phyloP scores from a whole-genome alignment of 2,329 filamentous ascomycete species.

The Cladophialophora chaetospira region DNA sequence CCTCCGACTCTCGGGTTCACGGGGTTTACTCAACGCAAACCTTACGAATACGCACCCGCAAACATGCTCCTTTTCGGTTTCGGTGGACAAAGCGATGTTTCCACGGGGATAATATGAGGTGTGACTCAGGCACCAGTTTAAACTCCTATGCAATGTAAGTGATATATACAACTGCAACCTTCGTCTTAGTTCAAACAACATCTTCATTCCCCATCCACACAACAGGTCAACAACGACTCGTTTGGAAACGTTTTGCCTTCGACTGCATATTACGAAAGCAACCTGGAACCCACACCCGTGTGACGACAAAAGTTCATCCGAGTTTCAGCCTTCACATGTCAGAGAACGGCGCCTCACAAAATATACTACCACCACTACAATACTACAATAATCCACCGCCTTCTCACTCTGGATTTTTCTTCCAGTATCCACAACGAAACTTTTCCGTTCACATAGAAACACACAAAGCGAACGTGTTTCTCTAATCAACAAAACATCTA shows the following conservation, averaged over 20 bases:
- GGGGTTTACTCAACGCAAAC: slow-evolving; percentile 15
- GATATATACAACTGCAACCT: slow-evolving; percentile 19
- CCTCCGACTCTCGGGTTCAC: slow-evolving; percentile 6
- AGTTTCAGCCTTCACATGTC: slow-evolving; percentile 19
- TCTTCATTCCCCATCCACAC: background rate
- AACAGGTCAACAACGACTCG: background rate
- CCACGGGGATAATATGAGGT: slow-evolving; percentile 18
- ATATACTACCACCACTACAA: slow-evolving; percentile 5
- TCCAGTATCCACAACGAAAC: slow-evolving; percentile 15
- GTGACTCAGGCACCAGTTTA: slow-evolving; percentile 28
- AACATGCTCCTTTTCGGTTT: background rate
- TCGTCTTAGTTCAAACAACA: background rate
- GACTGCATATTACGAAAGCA: background rate
- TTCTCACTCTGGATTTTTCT: slow-evolving; percentile 7
- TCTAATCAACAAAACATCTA: background rate
- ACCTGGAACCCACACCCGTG: background rate
- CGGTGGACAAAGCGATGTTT: slow-evolving; percentile 5
- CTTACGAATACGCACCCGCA: slow-evolving; percentile 13
- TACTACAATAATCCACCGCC: slow-evolving; percentile 15
- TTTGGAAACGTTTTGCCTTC: slow-evolving; percentile 19
- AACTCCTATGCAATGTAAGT: background rate
- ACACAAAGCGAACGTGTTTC: slow-evolving; percentile 1
- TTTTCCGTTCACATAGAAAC: slow-evolving; percentile 10
- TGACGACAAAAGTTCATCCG: slow-evolving; percentile 22
- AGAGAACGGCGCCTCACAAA: slow-evolving; percentile 1